Base-by-base conservation (phyloP, 495 filamentous ascomycete species). In the Aspergillus avenaceus region DNA sequence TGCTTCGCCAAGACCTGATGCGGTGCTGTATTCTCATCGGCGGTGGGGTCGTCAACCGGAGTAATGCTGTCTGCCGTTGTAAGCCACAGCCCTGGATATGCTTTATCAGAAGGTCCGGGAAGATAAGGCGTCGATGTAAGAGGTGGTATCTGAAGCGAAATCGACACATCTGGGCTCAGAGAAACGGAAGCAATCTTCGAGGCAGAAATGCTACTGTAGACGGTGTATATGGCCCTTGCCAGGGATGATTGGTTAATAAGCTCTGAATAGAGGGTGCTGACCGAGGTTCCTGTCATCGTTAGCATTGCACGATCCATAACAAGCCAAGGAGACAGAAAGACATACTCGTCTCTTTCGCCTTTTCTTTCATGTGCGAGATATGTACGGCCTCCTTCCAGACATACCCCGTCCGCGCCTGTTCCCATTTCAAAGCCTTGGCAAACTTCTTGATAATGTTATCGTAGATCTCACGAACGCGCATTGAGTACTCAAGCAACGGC, bases 371-470 rank as follows among this genome's bases (percentile, higher is more conserved):
- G 9, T 77, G 66, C 18, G 88, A 69, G 24, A 98, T 93, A 45
- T 80, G 76, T 61, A 89, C 85, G 2, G 86, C 84, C 62, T 98
- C 88, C 54, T 79, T 85, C 84, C 86, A 91, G 2, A 98, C 90
- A 64, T 95, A 97, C 52, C 86, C 81, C 37, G 81, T 86, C 49
- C 84, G 85, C 51, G 87, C 86, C 67, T 98, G 93, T 63, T 91
- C 90, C 72, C 88, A 90, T 57, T 91, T 92, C 53, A 96, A 78
- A 3, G 87, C 87, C 65, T 92, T 91, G 48, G 88, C 86, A 52
- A 95, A 84, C 63, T 91, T 92, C 68, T 87, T 92, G 55, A 88
- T 86, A 19, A 96, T 84, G 62, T 96, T 84, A 45, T 89, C 78
- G 61, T 91, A 95, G 62, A 97, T 84, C 43, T 92, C 84, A 47